These are phyloP conservation scores for Lanmaoa pseudosensibilis DNA, from an alignment of 768 basidiomycete species.

Conservation along the genomic window DNA sequence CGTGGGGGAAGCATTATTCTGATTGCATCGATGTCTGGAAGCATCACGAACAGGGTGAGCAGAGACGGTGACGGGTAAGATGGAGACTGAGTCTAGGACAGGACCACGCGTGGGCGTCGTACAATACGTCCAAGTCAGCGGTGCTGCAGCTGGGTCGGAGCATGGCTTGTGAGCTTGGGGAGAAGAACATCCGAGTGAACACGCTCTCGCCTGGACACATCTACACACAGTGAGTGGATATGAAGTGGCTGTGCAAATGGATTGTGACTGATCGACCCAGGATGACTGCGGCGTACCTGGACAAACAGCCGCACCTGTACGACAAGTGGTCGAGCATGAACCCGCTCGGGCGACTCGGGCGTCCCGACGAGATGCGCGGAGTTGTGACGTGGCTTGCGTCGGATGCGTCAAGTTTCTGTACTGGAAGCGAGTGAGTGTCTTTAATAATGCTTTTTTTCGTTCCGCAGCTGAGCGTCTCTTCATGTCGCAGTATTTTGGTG, in stretches of 20 bases:
- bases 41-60: conserved; percentile 68
- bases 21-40: conserved; percentile 62
- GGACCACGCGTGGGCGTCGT: conserved; percentile 76
- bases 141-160: conserved; percentile 80
- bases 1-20: conserved; percentile 55
- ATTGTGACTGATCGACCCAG: conserved; percentile 33
- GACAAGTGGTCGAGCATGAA: conserved; percentile 70
- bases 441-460: too few species aligned
- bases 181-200: conserved; percentile 68
- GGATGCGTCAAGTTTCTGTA: conserved; percentile 76
- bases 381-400: conserved; percentile 71
- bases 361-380: conserved; percentile 72
- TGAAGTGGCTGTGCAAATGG: conserved; percentile 11
- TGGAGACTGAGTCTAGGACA: conserved; percentile 23
- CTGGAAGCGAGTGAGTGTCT: conserved; percentile 73
- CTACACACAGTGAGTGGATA: conserved; percentile 57
- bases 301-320: conserved; percentile 58
- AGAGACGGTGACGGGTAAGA: neutral
- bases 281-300: conserved; percentile 75
- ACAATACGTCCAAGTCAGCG: conserved; percentile 76
- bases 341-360: conserved; percentile 69
- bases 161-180: conserved; percentile 79
- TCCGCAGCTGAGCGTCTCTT: neutral
- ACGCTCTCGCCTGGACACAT: conserved; percentile 76
- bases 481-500: conserved; percentile 29